Evolutionary conservation across 345 rosid species (phyloP), one percentile per base, ranked within the genome.

Genomic region (Orychophragmus violaceus): DNA sequence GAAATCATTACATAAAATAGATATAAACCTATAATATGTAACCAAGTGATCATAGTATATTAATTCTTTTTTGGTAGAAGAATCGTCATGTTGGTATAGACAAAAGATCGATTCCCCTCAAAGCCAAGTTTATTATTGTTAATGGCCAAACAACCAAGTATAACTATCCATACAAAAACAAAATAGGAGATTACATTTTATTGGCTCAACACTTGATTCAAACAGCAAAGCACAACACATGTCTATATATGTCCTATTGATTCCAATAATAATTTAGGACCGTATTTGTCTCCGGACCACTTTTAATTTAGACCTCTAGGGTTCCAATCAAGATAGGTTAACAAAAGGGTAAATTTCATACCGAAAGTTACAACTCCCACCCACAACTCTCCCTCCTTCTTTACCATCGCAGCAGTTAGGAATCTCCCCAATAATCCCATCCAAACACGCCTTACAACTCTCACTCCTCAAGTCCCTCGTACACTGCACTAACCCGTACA

Each of bases 291-390:
- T 45, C 1, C 33, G 22, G 28, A 22, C 8, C 14, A 8, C 3
- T 55, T 46, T 46, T 17, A 24, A 12, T 3, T 46, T 58, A 7
- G n/a, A 69, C 30, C 53, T 30, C 19, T 48, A 30, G 6, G 2
- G 32, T 2, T 29, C 32, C 4, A 12, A 69, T 68, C 58, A 71
- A 54, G 42, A 12, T 44, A 9, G 8, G 5, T 48, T 74, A 49
- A 85, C 80, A 66, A 81, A 83, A 25, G 88, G 88, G 64, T 81
- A 80, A 28, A 82, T 79, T 65, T 88, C 96, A 41, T 88, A 88
- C 78, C 87, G 66, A 74, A 88, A 62, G 61, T 74, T 84, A 50
- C 96, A 88, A 30, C 90, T 88, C 6, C 79, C 83, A 46, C 80
- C 69, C 22, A 86, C 59, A 41, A 77, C 81, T 65, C 85, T 75